Conservation (phyloP, 1,284 basidiomycete genomes). For the Volvariella surrecta region DNA sequence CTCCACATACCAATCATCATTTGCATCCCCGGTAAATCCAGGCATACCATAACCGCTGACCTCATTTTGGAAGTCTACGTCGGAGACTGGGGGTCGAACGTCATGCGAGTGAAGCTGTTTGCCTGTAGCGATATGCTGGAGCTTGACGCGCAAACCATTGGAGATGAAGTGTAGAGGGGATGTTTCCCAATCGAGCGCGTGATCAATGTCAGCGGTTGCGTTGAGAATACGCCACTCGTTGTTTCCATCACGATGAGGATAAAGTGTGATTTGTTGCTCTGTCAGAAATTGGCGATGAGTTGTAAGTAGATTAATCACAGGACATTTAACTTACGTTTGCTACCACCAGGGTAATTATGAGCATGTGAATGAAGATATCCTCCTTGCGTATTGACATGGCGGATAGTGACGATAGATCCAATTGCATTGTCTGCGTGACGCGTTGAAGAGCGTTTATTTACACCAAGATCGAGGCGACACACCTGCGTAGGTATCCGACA, state of each 20-base stretch:
- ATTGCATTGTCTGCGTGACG: conserved; percentile 69
- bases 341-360: conserved; percentile 83
- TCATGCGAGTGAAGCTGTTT: conserved; percentile 95
- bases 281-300: conserved; percentile 6
- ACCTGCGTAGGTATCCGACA: conserved; percentile 91
- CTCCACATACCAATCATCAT: conserved; percentile 95
- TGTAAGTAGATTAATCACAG: neutral
- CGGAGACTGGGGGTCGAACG: conserved; percentile 89
- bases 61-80: conserved; percentile 99
- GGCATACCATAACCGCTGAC: conserved; percentile 91
- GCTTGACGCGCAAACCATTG: conserved; percentile 68
- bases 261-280: conserved; percentile 98
- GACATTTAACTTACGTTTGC: conserved; percentile 54
- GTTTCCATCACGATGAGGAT: conserved; percentile 92
- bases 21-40: conserved; percentile 81
- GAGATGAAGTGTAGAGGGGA: conserved; percentile 59
- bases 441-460: no score
- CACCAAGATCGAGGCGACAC: conserved; percentile 15
- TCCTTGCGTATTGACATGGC: conserved; percentile 94
- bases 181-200: conserved; percentile 46
- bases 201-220: conserved; percentile 42
- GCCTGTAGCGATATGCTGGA: conserved; percentile 76
- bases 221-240: conserved; percentile 86
- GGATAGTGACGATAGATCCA: conserved; percentile 79
- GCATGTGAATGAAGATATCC: conserved; percentile 96